Evolutionary conservation across 2,329 filamentous ascomycete species (phyloP), one percentile per base, ranked within the genome.

Genomic region (Colletotrichum siamense): DNA sequence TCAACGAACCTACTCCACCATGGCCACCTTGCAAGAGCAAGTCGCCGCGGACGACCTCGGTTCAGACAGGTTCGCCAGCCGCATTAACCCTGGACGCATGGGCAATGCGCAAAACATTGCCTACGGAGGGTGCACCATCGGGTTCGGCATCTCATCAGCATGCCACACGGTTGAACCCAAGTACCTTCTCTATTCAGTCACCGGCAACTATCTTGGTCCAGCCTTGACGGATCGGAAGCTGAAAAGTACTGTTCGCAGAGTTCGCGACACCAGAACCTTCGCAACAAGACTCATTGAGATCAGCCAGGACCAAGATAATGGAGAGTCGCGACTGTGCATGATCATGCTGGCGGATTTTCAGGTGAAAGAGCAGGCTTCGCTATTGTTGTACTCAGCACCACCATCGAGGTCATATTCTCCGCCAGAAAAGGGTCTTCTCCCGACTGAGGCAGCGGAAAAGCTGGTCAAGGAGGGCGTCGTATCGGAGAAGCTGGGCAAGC

Each of bases 301-400:
- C 32, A 84, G 81, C 67, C 89, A 90, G 72, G 78, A 80, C 28
- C 83, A 83, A 22, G 79, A 84, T 0, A 81, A 85, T 65, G 86
- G 85, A 12, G 75, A 79, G 5, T 73, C 80, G 8, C 84, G 89
- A 30, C 71, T 81, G 0, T 88, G 86, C 67, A 77, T 89, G 34
- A 84, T 88, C 67, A 79, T 88, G 1, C 78, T 87, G 1, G 85
- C 85, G 0, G 89, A 90, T 71, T 90, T 90, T 71, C 88, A 89
- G 32, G 78, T 83, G 6, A 77, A 79, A 8, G 88, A 90, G 76
- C 77, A 81, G 2, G 26, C 71, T 6, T 82, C 81, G 0, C 28
- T 85, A 3, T 65, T 89, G 13, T 78, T 80, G 0, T 90, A 87
- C 74, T 86, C 85, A 2, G 82, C 82, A 3, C 77, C 83, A 1